These are phyloP conservation scores for Dalbergia oliveri DNA, from an alignment of 306 rosid species.

Conservation along the genomic window DNA sequence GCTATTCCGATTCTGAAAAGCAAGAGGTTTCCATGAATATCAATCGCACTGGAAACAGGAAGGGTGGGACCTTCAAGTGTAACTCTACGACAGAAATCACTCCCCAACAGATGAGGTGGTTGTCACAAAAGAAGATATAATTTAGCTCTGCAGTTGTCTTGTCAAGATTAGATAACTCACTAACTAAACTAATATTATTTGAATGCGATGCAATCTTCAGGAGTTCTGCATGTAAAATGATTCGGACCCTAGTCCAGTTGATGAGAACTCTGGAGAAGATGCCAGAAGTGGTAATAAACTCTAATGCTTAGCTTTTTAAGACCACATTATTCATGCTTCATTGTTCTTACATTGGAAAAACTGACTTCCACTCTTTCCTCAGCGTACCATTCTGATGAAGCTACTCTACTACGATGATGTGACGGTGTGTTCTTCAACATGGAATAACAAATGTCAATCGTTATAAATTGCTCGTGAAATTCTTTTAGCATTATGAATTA, in stretches of 20 bases:
- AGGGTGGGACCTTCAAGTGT: constrained; percentile 80
- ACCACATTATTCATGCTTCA: constrained; percentile 12
- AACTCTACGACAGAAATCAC: constrained; percentile 82
- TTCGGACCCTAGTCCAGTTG: constrained; percentile 91
- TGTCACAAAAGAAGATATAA: constrained; percentile 20
- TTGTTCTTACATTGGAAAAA: constrained; percentile 2
- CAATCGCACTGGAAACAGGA: constrained; percentile 84
- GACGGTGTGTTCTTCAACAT: constrained; percentile 67
- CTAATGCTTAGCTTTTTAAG: constrained; percentile 35
- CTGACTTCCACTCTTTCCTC: constrained; percentile 50
- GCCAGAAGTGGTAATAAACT: constrained; percentile 85
- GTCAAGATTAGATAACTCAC: neutral
- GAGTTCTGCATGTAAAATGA: constrained; percentile 99
- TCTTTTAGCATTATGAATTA: constrained; percentile 11
- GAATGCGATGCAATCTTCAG: constrained; percentile 53
- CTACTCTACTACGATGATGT: constrained; percentile 86
- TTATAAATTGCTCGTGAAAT: constrained; percentile 1
- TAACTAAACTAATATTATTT: constrained; percentile 29
- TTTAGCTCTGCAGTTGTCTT: neutral
- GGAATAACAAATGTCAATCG: constrained; percentile 16
- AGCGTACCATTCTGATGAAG: constrained; percentile 96
- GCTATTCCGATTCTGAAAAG: constrained; percentile 77
- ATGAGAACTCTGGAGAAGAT: constrained; percentile 98
- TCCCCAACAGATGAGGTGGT: constrained; percentile 91
- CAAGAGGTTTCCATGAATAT: constrained; percentile 89